Conservation (phyloP, 495 filamentous ascomycete species). For the Penicillium cosmopolitanum region DNA sequence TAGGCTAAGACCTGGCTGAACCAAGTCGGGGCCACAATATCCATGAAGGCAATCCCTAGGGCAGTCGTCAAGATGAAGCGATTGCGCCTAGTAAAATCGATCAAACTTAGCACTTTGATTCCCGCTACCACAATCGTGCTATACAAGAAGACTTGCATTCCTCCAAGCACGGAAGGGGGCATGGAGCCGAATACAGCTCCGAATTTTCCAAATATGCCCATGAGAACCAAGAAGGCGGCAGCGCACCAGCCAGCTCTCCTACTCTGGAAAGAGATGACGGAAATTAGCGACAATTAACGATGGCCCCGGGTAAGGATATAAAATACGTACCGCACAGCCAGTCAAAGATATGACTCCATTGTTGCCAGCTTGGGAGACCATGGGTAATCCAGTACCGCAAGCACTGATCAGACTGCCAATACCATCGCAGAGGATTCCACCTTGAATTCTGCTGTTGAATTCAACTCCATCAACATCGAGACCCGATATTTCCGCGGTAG, state of each 20-base stretch:
- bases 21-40: conserved; percentile 75
- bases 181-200: conserved; percentile 80
- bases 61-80: conserved; percentile 80
- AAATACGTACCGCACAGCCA: conserved; percentile 66
- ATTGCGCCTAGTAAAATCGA: conserved; percentile 76
- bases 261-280: conserved; percentile 14
- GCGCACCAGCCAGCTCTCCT: conserved; percentile 53
- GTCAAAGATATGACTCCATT: conserved; percentile 86
- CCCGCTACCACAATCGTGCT: conserved; percentile 77
- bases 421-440: conserved; percentile 80
- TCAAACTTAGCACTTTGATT: conserved; percentile 72
- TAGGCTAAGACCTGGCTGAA: conserved; percentile 71
- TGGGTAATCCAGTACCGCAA: conserved; percentile 75
- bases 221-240: conserved; percentile 68
- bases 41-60: conserved; percentile 71
- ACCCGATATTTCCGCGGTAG: conserved; percentile 75
- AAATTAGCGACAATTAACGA: conserved; percentile 11
- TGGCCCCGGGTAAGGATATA: not conserved
- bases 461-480: conserved; percentile 74
- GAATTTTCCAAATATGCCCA: conserved; percentile 86
- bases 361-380: conserved; percentile 77
- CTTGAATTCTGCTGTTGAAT: conserved; percentile 84
- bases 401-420: conserved; percentile 76
- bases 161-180: conserved; percentile 76
- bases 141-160: conserved; percentile 90